phyloP scores from a whole-genome alignment of 2,329 filamentous ascomycete genomes.

The Conoideocrella luteorostrata region DNA sequence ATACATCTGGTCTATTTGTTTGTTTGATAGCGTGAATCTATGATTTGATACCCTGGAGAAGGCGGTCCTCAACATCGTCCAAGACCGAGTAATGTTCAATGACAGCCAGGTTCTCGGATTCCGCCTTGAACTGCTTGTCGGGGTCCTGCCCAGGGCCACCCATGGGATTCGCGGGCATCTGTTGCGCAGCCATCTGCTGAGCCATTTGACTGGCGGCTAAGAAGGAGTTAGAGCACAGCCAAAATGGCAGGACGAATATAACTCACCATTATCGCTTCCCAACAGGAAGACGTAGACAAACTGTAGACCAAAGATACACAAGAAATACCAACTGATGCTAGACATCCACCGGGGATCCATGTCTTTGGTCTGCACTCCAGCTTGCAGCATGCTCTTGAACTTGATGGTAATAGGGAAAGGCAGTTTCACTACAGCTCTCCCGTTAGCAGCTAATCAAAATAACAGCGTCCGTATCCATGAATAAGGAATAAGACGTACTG shows the following conservation, averaged over 20 bases:
- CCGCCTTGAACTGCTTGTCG: slow-evolving; percentile 87
- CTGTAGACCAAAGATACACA: slow-evolving; percentile 94
- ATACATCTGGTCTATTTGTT: slow-evolving; percentile 5
- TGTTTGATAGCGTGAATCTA: slow-evolving; percentile 28
- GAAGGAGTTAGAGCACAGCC: slow-evolving; percentile 10
- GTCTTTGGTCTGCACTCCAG: slow-evolving; percentile 89
- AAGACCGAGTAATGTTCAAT: slow-evolving; percentile 90
- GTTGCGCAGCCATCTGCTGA: slow-evolving; percentile 75
- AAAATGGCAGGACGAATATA: neutral
- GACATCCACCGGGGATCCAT: slow-evolving; percentile 98
- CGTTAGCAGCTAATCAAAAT: slow-evolving; percentile 7
- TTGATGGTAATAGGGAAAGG: slow-evolving; percentile 96
- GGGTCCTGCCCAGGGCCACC: slow-evolving; percentile 92
- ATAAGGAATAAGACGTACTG: slow-evolving; percentile 46
- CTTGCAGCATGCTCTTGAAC: slow-evolving; percentile 99
- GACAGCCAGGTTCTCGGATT: slow-evolving; percentile 93
- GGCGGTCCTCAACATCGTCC: slow-evolving; percentile 77
- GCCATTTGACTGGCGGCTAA: slow-evolving; percentile 85
- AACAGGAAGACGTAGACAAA: slow-evolving; percentile 96
- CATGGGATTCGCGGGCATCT: slow-evolving; percentile 43
- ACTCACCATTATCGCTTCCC: slow-evolving; percentile 88
- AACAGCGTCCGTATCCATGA: neutral
- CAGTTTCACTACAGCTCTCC: slow-evolving; percentile 66
- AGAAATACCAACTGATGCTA: slow-evolving; percentile 96
- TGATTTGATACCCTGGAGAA: slow-evolving; percentile 52